A percentile compares a stretch with the other conserved stretches of the same genome.
Evolutionary conservation across 495 filamentous ascomycete genomes (phyloP).

Genomic region (Daldinia loculata): DNA sequence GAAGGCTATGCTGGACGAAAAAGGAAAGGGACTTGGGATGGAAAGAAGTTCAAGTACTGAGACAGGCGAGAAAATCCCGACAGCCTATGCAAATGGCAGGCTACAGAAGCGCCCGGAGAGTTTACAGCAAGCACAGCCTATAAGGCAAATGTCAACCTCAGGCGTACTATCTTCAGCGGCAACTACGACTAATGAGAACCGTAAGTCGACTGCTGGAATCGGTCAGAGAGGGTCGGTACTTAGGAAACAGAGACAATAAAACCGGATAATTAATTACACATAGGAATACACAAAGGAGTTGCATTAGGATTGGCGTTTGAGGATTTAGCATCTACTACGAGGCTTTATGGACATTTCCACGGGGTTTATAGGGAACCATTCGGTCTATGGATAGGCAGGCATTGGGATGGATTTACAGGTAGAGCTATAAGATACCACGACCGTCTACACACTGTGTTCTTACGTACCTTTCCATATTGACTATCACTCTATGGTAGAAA

Average conservation of each 20-base stretch:
- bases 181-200: background rate
- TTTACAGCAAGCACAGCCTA: background rate
- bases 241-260: conserved; percentile 23
- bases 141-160: conserved; percentile 10
- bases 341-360: conserved; percentile 13
- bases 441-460: conserved; percentile 15
- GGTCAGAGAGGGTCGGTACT: conserved; percentile 25
- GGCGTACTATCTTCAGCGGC: background rate
- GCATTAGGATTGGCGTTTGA: conserved; percentile 31
- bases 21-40: conserved; percentile 27
- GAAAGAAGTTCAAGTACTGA: conserved; percentile 36
- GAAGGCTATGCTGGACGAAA: conserved; percentile 12
- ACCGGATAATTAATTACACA: background rate
- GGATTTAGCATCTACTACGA: conserved; percentile 19
- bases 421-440: conserved; percentile 29
- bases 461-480: background rate
- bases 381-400: conserved; percentile 21
- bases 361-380: conserved; percentile 6
- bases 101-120: conserved; percentile 26
- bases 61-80: conserved; percentile 32
- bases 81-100: conserved; percentile 15
- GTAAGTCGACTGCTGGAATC: conserved; percentile 15
- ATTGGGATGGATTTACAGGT: conserved; percentile 17
- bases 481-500: background rate
- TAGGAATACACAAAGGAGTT: conserved; percentile 17